phyloP scores from a whole-genome alignment of 2,329 filamentous ascomycete species.

The Clarireedia paspali region DNA sequence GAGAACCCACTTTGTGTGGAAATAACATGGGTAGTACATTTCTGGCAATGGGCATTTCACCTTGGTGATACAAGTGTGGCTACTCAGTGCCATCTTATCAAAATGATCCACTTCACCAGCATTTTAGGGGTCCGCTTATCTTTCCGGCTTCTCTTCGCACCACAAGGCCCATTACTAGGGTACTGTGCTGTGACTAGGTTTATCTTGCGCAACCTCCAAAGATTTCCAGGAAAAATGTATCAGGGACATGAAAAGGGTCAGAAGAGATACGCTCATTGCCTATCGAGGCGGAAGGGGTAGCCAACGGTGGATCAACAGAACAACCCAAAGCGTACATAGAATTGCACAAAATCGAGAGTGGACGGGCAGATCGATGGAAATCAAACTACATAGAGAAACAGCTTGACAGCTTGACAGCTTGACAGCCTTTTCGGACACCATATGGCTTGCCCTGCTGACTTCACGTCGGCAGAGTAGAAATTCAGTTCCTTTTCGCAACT shows the following conservation, averaged over 20 bases:
- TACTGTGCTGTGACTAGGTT: not conserved
- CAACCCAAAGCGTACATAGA: too few species aligned
- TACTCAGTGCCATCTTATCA: constrained; percentile 2
- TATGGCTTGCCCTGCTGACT: not conserved
- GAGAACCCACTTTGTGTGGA: constrained; percentile 1
- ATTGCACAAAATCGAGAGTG: too few species aligned
- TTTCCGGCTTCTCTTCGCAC: constrained; percentile 8
- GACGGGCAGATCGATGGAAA: too few species aligned
- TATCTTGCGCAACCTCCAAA: not conserved
- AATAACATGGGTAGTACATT: not conserved
- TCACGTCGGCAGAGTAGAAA: not conserved
- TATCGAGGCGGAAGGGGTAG: too few species aligned
- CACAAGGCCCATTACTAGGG: not conserved
- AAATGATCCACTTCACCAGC: not conserved
- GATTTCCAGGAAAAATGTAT: not conserved
- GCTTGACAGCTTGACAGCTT: not conserved
- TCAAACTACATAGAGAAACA: not conserved
- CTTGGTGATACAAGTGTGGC: not conserved
- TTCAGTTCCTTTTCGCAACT: not conserved
- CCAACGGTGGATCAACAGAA: too few species aligned
- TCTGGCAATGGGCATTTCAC: not conserved
- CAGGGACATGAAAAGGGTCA: too few species aligned
- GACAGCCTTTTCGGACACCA: not conserved
- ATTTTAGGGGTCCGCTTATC: constrained; percentile 10
- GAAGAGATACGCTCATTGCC: too few species aligned